Percentiles rank a stretch among this genome's conserved stretches.
These are phyloP conservation scores for Hypomontagnella submonticulosa DNA, from an alignment of 495 filamentous ascomycete genomes.

Conservation along the genomic window DNA sequence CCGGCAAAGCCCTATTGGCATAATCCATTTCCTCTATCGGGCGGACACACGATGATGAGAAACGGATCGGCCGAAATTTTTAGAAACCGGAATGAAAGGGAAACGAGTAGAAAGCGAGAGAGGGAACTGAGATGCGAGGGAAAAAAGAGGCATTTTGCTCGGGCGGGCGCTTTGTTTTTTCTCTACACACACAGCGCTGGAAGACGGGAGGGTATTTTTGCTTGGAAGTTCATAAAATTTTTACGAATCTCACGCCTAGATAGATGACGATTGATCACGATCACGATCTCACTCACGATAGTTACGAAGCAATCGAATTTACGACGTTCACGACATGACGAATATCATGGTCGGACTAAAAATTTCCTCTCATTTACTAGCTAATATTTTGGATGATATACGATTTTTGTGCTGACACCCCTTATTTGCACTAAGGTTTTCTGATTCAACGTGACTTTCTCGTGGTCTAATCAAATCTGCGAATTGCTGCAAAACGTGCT, in stretches of 20 bases:
- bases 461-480: too few species aligned
- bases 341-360: constrained; percentile 35
- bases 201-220: constrained; percentile 22
- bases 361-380: constrained; percentile 7
- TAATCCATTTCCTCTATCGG: constrained; percentile 25
- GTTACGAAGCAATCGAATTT: constrained; percentile 42
- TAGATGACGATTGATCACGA: constrained; percentile 39
- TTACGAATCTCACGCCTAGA: constrained; percentile 45
- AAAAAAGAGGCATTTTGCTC: constrained; percentile 34
- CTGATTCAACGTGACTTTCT: too few species aligned
- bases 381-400: constrained; percentile 5
- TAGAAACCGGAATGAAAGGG: constrained; percentile 37
- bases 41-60: constrained; percentile 44
- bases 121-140: constrained; percentile 19
- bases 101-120: constrained; percentile 30
- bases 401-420: constrained; percentile 11
- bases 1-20: constrained; percentile 20
- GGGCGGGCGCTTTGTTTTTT: constrained; percentile 22
- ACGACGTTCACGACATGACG: constrained; percentile 42
- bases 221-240: constrained; percentile 33
- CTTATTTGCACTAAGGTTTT: constrained; percentile 6
- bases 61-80: constrained; percentile 32
- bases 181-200: constrained; percentile 10
- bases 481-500: too few species aligned
- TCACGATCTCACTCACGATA: constrained; percentile 29